Base-by-base conservation (phyloP, 495 filamentous ascomycete genomes). In the Annulohypoxylon moriforme region DNA sequence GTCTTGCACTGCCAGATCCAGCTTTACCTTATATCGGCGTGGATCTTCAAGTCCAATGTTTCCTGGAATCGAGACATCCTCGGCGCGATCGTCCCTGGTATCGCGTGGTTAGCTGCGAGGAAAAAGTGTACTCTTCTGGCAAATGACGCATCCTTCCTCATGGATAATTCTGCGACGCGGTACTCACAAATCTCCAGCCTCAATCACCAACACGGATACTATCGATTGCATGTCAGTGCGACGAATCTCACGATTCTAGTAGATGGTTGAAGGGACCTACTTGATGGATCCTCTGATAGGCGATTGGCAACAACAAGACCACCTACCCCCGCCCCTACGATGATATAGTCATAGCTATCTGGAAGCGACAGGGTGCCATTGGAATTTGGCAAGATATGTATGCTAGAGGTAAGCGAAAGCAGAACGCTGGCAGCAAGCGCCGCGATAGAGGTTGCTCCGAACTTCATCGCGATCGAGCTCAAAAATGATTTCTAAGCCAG, bases 301-400 rank as follows among this genome's bases (percentile, higher is more conserved):
- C 86, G 79, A 67, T 84, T 85, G 1, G 87, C 87, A 22, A 88
- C 75, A 4, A 84, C 82, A 7, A 89, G 80, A 16, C 87, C 87
- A 38, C 82, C 77, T 22, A 86, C 86, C 9, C 86, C 86, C 22
- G 85, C 84, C n/a, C 86, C 86, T 18, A 88, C 77, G 18, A 88
- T 73, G 14, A 87, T 77, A 47, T 84, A 87, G 71, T 87, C 84
- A 40, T 84, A 89, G 8, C 75, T 74, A 0, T 67, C 72, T 8
- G 44, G 60, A 6, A 80, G 68, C 1, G 75, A 20, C 8, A 69
- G 16, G 0, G 34, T 36, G 44, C 68, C 74, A 47, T 70, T 57
- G 2, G 38, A 0, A 33, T 40, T 22, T 6, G 69, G 56, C n/a
- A 22, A 2, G 36, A 77, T n/a, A 11, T 55, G 73, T 53, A 67